Base-by-base conservation (phyloP, 345 rosid species). In the Arabidopsis suecica region DNA sequence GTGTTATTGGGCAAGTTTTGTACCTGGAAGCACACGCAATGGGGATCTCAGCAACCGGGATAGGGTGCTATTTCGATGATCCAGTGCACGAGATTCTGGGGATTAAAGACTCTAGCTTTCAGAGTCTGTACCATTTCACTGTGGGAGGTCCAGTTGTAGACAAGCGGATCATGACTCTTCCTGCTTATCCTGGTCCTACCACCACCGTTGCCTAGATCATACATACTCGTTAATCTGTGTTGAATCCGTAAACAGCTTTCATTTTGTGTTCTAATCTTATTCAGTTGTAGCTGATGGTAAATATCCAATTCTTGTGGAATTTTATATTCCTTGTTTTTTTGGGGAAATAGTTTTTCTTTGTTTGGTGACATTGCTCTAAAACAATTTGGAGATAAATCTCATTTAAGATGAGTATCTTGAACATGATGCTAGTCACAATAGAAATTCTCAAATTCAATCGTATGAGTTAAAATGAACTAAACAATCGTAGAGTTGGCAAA, bases 11-110 rank as follows among this genome's bases (percentile, higher is more conserved):
- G 14, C 98, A 93, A 74, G 87, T 93, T 34, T 74, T 93, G 80
- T 90, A 93, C 80, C 86, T 93, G 4, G 98, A 93, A 86, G 88
- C 98, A 14, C 98, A 93, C 77, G 98, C 98, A 5, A 57, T 90
- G 79, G 98, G 93, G 65, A 80, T 93, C 41, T 93, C 98, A 65
- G 96, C 98, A 8, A 93, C 96, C 3, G 98, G 98, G 68, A 93
- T 90, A 0, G 96, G 98, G 54, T 90, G 98, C 83, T 93, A 83
- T 81, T 93, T 93, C 6, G 98, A 93, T 80, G 96, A 93, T 81
- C 93, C 98, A 83, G 93, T 90, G 70, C 98, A 93, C 14, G 89
- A 88, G 78, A 56, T 88, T 74, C 90, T 93, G 9, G 98, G 93
- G 53, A 65, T 93, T 23, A 75, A 37, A 65, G 90, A 89, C 78